Percentiles rank a stretch among this genome's conserved stretches.
These are phyloP conservation scores for Verticillium dahliae DNA, from an alignment of 2,329 filamentous ascomycete genomes.

Conservation along the genomic window DNA sequence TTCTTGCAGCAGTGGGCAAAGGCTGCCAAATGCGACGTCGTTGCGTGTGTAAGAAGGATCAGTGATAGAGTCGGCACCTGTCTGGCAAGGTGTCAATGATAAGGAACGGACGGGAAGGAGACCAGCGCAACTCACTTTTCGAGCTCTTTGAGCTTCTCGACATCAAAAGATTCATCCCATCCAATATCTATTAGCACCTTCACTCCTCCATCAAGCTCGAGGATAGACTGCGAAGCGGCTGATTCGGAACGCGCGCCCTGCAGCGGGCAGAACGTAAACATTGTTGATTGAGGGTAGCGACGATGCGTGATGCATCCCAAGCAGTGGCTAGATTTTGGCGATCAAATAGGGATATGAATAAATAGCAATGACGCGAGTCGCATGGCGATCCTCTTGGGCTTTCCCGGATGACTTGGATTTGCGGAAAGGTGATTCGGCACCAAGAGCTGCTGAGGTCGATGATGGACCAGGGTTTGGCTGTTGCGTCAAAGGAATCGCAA, in stretches of 20 bases:
- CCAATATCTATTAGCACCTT: constrained; percentile 93
- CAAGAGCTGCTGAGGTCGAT: neutral
- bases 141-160: constrained; percentile 73
- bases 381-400: neutral
- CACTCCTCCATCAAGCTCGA: constrained; percentile 94
- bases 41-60: constrained; percentile 91
- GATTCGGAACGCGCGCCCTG: constrained; percentile 87
- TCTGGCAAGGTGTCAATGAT: constrained; percentile 36
- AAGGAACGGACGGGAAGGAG: neutral
- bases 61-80: constrained; percentile 88
- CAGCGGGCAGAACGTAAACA: constrained; percentile 95
- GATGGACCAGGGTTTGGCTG: neutral
- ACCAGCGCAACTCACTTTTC: constrained; percentile 62
- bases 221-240: constrained; percentile 83
- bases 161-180: constrained; percentile 90
- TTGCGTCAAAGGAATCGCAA: neutral
- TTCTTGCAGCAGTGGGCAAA: constrained; percentile 97
- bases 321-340: neutral
- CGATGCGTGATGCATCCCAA: neutral
- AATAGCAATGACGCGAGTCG: neutral
- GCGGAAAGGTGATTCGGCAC: neutral
- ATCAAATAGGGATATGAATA: neutral
- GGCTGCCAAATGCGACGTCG: constrained; percentile 82
- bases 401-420: neutral
- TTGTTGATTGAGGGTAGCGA: constrained; percentile 32